Conservation (phyloP, 352 stramenopile species). For the Globisporangium sylvaticum region DNA sequence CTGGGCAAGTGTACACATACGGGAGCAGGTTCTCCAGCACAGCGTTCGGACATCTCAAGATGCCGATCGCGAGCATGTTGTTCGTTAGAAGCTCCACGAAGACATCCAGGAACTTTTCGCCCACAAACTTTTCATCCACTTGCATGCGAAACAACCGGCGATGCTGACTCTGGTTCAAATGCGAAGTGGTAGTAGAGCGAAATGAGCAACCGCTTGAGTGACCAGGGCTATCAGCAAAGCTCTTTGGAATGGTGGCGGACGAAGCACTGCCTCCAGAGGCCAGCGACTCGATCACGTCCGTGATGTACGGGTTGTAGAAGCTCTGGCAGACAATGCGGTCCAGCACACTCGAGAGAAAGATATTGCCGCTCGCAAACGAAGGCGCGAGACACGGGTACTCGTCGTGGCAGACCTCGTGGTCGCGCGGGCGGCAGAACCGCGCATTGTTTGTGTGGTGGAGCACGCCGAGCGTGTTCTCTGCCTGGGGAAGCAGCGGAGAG, state of each 20-base stretch:
- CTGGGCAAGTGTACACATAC: slow-evolving; percentile 64
- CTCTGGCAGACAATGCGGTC: slow-evolving; percentile 67
- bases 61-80: slow-evolving; percentile 45
- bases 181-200: too few species aligned
- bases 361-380: slow-evolving; percentile 45
- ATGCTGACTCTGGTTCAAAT: background rate
- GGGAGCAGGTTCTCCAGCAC: slow-evolving; percentile 53
- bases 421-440: slow-evolving; percentile 50
- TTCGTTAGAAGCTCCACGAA: slow-evolving; percentile 41
- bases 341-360: slow-evolving; percentile 53
- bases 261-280: slow-evolving; percentile 26
- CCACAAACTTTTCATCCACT: slow-evolving; percentile 37
- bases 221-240: too few species aligned
- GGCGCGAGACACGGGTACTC: slow-evolving; percentile 48
- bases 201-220: background rate
- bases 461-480: slow-evolving; percentile 36
- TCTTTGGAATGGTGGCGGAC: background rate
- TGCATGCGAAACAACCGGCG: slow-evolving; percentile 34
- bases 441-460: slow-evolving; percentile 42
- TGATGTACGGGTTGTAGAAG: slow-evolving; percentile 83
- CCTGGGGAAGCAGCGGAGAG: background rate
- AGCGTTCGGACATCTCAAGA: slow-evolving; percentile 35
- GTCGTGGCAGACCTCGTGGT: slow-evolving; percentile 40
- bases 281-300: slow-evolving; percentile 49
- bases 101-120: slow-evolving; percentile 33